phyloP scores from a whole-genome alignment of 192 early-diverging fungal genomes.

The Rhizophagus sp. region DNA sequence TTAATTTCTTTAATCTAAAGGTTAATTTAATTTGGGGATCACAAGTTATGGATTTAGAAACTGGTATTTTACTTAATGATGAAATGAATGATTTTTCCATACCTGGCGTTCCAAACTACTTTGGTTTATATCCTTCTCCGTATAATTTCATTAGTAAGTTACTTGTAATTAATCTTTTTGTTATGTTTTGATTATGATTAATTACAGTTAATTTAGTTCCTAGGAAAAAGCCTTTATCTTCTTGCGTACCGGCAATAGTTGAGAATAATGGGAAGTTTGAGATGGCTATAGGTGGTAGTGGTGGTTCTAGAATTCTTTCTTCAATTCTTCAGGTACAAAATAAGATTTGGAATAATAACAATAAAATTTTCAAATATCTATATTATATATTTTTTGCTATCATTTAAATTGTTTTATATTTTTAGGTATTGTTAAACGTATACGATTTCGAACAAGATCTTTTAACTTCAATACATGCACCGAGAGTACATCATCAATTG shows the following conservation, averaged over 20 bases:
- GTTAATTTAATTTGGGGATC: slow-evolving; percentile 90
- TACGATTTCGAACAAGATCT: slow-evolving; percentile 71
- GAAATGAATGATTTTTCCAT: slow-evolving; percentile 96
- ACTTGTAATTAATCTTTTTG: neutral
- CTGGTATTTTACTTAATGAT: slow-evolving; percentile 91
- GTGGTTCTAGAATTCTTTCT: slow-evolving; percentile 84
- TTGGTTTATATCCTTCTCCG: slow-evolving; percentile 82
- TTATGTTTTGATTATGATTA: slow-evolving; percentile 19
- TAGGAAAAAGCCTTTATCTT: slow-evolving; percentile 81
- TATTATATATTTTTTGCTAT: too few relatives aligned
- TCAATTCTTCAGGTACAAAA: slow-evolving; percentile 56
- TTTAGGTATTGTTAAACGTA: slow-evolving; percentile 71
- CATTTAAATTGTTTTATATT: neutral
- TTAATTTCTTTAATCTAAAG: neutral
- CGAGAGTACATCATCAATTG: slow-evolving; percentile 90
- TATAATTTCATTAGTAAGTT: slow-evolving; percentile 74
- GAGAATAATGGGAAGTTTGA: slow-evolving; percentile 68
- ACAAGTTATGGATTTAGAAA: slow-evolving; percentile 79
- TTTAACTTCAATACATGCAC: slow-evolving; percentile 66
- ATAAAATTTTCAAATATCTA: neutral
- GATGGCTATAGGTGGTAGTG: slow-evolving; percentile 81
- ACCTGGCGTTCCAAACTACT: slow-evolving; percentile 66
- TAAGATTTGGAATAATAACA: neutral
- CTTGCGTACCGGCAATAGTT: slow-evolving; percentile 63
- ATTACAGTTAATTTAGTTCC: slow-evolving; percentile 48